Conservation (phyloP, 306 rosid genomes). For the Cyclanthera cordifolia region DNA sequence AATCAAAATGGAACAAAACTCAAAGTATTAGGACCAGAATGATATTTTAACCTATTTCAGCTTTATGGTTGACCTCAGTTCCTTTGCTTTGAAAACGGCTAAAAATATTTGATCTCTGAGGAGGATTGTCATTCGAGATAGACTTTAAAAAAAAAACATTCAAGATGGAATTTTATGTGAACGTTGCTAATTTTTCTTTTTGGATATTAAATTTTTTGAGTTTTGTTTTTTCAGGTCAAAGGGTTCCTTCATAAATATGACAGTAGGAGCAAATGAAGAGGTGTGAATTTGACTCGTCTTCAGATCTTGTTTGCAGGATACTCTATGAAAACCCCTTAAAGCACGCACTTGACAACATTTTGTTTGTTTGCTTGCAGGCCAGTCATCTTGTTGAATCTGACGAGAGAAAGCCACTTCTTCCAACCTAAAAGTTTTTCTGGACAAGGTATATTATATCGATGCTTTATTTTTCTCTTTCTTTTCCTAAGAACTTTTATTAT, state of each 20-base stretch:
- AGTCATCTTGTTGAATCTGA: constrained; percentile 59
- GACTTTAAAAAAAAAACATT: too few species aligned
- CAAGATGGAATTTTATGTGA: too few species aligned
- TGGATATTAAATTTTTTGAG: background rate
- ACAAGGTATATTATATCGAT: constrained; percentile 7
- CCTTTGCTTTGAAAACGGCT: background rate
- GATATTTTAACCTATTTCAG: background rate
- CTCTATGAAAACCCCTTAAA: background rate
- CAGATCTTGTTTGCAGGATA: background rate
- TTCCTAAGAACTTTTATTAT: background rate
- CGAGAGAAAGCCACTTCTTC: constrained; percentile 92
- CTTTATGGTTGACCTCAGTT: background rate
- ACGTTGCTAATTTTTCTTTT: constrained; percentile 14
- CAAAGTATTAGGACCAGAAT: too few species aligned
- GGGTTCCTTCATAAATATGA: constrained; percentile 70
- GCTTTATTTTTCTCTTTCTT: background rate
- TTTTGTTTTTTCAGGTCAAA: constrained; percentile 48
- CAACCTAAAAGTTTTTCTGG: constrained; percentile 34
- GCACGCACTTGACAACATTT: background rate
- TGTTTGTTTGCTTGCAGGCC: constrained; percentile 54
- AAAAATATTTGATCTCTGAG: background rate
- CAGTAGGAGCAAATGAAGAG: constrained; percentile 99
- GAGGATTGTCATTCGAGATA: background rate
- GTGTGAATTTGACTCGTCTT: constrained; percentile 28
- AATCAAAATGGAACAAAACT: too few species aligned